Evolutionary conservation across 192 early-diverging fungal genomes (phyloP), one percentile per base, ranked within the genome.

Genomic region (Dimargaris xerosporica): DNA sequence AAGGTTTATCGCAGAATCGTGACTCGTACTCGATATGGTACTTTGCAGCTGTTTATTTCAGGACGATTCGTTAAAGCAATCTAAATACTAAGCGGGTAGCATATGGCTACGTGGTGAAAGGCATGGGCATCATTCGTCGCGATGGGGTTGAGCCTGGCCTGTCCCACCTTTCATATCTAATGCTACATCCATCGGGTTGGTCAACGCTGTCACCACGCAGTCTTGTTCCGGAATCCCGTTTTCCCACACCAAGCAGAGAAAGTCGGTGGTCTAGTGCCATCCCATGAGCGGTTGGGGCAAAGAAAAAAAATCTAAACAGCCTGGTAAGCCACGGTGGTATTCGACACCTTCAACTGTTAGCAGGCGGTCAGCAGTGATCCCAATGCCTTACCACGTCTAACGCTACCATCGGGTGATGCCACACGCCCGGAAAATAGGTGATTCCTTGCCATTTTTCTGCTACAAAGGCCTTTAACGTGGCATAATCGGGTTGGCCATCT

Each of bases 401-500:
- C 10, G 77, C 79, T 50, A 94, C 76, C 89, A 94, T 92, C 19
- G 91, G 91, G 70, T 90, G 88, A 67, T 94, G 91, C 91, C 91
- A 94, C 50, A 83, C 78, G 66, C 86, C 88, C 16, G 81, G 76
- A 56, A 76, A 72, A 69, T 94, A 94, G 71, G 82, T 91, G 64
- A 94, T 79, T 2, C 87, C 91, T 73, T 92, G 89, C 11, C 73
- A 80, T 19, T 73, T 75, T 61, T 65, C 72, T 19, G 80, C 88
- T 28, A 86, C 71, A 68, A 92, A 91, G 1, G 87, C 88, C 25
- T 77, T 80, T 21, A 94, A 62, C 1, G 89, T 87, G 48, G 62
- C 68, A 67, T 85, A 62, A 67, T 91, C 84, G 34, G 91, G 91
- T 47, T 64, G 77, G 53, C 88, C 85, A 41, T 81, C 81, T 61